Evolutionary conservation across 2,329 filamentous ascomycete genomes (phyloP).

Genomic region (Pezizomycotina sp.): DNA sequence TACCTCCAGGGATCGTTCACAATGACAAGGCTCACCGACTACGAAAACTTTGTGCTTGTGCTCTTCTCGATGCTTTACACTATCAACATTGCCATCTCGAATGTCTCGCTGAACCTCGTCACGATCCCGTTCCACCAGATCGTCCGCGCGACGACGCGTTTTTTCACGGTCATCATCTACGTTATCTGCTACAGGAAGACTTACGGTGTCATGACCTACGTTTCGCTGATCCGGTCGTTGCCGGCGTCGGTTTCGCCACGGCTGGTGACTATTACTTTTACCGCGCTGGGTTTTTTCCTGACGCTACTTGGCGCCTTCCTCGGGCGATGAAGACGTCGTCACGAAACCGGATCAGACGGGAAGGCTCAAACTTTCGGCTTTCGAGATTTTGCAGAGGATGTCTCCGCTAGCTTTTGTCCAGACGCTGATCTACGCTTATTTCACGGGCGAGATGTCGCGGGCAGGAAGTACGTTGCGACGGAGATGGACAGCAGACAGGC

Average conservation of each 20-base stretch:
- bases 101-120: constrained; percentile 43
- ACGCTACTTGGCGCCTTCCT: constrained; percentile 40
- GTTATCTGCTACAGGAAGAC: constrained; percentile 39
- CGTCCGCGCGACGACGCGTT: constrained; percentile 44
- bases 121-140: constrained; percentile 52
- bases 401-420: constrained; percentile 48
- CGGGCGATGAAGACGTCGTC: constrained; percentile 44
- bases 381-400: constrained; percentile 47
- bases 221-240: constrained; percentile 45
- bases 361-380: constrained; percentile 39
- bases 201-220: constrained; percentile 41
- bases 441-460: constrained; percentile 41
- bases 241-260: constrained; percentile 44
- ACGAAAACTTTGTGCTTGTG: constrained; percentile 40
- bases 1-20: constrained; percentile 38
- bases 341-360: constrained; percentile 50
- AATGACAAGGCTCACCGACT: constrained; percentile 36
- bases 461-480: constrained; percentile 15
- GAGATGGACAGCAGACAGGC: constrained; percentile 17
- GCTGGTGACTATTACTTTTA: constrained; percentile 48
- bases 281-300: constrained; percentile 40
- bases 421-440: constrained; percentile 45
- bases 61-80: constrained; percentile 46
- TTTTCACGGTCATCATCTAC: constrained; percentile 47
- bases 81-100: constrained; percentile 47